Evolutionary conservation across 352 stramenopile genomes (phyloP).

Genomic region (Albugo candida): DNA sequence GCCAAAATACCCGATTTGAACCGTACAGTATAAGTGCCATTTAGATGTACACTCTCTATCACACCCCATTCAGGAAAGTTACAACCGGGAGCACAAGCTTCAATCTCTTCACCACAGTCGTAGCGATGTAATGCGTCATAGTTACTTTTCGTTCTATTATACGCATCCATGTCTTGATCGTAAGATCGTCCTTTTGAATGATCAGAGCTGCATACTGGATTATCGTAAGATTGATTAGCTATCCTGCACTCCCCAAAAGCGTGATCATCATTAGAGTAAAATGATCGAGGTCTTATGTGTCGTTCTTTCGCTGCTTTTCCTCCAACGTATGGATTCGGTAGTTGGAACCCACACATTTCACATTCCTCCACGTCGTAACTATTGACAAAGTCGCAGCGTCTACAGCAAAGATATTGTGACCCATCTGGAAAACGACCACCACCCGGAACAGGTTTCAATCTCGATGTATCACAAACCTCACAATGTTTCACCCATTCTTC

Average conservation of each 20-base stretch:
- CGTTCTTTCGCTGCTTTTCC: slow-evolving; percentile 14
- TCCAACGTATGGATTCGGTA: slow-evolving; percentile 9
- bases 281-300: slow-evolving; percentile 26
- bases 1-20: slow-evolving; percentile 5
- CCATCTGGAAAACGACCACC: slow-evolving; percentile 10
- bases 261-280: slow-evolving; percentile 11
- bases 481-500: slow-evolving; percentile 48
- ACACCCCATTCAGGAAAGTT: neutral
- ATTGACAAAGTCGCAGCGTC: slow-evolving; percentile 55
- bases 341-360: slow-evolving; percentile 32
- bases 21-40: slow-evolving; percentile 5
- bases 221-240: no score
- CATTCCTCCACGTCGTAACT: slow-evolving; percentile 50
- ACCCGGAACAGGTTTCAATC: slow-evolving; percentile 20
- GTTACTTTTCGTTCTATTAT: no score
- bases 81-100: no score
- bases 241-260: no score
- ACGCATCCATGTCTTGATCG: no score
- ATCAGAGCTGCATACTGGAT: no score
- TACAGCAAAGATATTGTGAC: slow-evolving; percentile 32
- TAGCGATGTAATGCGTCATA: no score
- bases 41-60: slow-evolving; percentile 2
- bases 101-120: no score
- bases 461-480: slow-evolving; percentile 44
- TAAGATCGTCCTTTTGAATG: no score